phyloP scores from a whole-genome alignment of 345 rosid genomes.

The Balakata baccata region DNA sequence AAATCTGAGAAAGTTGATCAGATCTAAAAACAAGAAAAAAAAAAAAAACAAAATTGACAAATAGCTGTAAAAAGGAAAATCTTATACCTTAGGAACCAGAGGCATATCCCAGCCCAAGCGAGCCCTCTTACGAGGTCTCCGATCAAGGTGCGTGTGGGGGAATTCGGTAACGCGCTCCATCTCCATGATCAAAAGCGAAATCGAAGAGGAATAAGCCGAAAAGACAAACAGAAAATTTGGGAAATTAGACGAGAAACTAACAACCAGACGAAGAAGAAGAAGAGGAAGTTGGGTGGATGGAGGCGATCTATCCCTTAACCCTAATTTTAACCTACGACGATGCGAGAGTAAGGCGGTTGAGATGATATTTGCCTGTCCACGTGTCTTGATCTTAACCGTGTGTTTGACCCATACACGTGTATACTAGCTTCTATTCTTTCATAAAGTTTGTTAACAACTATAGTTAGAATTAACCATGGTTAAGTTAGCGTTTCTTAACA shows the following conservation, averaged over 20 bases:
- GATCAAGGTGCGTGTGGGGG: slow-evolving; percentile 68
- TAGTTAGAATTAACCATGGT: no score
- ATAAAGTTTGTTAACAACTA: no score
- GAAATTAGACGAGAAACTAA: background rate
- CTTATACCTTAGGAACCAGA: slow-evolving; percentile 56
- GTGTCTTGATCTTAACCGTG: slow-evolving; percentile 34
- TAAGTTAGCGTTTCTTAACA: no score
- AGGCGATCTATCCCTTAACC: slow-evolving; percentile 26
- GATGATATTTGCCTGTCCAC: slow-evolving; percentile 41
- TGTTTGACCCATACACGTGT: slow-evolving; percentile 6
- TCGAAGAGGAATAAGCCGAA: background rate
- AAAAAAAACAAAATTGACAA: background rate
- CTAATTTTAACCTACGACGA: slow-evolving; percentile 40
- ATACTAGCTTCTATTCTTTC: background rate
- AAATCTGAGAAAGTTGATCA: background rate
- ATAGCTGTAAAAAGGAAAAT: slow-evolving; percentile 3
- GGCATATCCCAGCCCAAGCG: slow-evolving; percentile 94
- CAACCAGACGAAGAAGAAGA: background rate
- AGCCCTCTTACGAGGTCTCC: slow-evolving; percentile 81
- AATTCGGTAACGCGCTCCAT: slow-evolving; percentile 75
- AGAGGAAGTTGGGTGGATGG: background rate
- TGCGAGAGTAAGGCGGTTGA: slow-evolving; percentile 20
- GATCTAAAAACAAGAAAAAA: slow-evolving; percentile 1
- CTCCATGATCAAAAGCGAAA: slow-evolving; percentile 50
- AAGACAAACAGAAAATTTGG: background rate